These are phyloP conservation scores for Stephanocyclus meneghinianus DNA, from an alignment of 352 stramenopile genomes.

Conservation along the genomic window DNA sequence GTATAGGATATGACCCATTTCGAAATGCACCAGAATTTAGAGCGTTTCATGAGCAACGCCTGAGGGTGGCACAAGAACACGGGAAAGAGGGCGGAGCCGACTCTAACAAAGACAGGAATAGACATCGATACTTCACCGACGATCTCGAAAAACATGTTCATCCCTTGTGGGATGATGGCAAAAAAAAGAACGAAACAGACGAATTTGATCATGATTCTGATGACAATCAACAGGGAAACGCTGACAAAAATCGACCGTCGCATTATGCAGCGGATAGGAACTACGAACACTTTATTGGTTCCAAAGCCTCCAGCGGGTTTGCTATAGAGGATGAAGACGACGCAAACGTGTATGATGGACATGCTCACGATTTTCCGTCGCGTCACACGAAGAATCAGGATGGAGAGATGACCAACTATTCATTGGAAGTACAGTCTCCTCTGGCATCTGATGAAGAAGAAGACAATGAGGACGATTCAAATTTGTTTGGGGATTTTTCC, in stretches of 20 bases:
- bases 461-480: constrained; percentile 43
- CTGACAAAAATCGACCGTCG: neutral
- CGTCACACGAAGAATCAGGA: constrained; percentile 15
- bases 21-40: constrained; percentile 75
- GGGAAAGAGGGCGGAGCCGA: constrained; percentile 22
- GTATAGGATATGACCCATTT: constrained; percentile 72
- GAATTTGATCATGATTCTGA: constrained; percentile 31
- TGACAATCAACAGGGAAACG: constrained; percentile 20
- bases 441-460: constrained; percentile 58
- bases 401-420: constrained; percentile 56
- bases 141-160: constrained; percentile 26
- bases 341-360: constrained; percentile 61
- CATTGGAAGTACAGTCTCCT: constrained; percentile 61
- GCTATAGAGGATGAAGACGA: constrained; percentile 78
- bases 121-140: constrained; percentile 43
- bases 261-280: constrained; percentile 39
- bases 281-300: constrained; percentile 78
- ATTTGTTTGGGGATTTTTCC: neutral
- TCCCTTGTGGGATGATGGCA: constrained; percentile 26
- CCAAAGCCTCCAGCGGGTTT: constrained; percentile 70
- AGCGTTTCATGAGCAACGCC: constrained; percentile 52
- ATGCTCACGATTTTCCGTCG: constrained; percentile 11
- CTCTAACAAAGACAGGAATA: neutral
- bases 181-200: neutral
- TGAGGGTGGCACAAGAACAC: constrained; percentile 43